Evolutionary conservation across 1,139 yeast genomes (phyloP).

Genomic region (Taphrina betulina): DNA sequence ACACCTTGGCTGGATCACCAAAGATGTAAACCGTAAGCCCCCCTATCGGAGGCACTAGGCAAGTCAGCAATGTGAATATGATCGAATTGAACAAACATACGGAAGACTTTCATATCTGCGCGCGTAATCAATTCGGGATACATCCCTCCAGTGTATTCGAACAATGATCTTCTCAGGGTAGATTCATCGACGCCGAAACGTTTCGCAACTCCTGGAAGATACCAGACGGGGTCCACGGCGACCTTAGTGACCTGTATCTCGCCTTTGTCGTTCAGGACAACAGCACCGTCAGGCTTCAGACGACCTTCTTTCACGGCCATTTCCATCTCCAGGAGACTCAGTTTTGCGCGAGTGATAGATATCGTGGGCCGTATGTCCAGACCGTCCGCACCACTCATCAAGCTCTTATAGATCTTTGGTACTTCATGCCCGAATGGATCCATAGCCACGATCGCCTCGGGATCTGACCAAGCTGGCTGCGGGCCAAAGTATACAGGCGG

Average conservation of each 20-base stretch:
- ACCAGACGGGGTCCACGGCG: conserved; percentile 68
- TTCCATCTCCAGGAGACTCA: conserved; percentile 57
- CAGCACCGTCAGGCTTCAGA: conserved; percentile 55
- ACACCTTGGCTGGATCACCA: conserved; percentile 56
- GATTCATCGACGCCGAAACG: conserved; percentile 57
- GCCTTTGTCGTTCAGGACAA: conserved; percentile 57
- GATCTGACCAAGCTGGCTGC: conserved; percentile 55
- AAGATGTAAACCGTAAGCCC: conserved; percentile 62
- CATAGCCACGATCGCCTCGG: conserved; percentile 58
- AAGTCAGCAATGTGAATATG: too few relatives aligned
- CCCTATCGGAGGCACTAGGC: conserved; percentile 56
- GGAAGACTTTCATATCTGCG: conserved; percentile 59
- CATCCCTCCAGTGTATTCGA: conserved; percentile 65
- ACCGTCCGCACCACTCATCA: conserved; percentile 46
- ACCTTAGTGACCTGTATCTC: conserved; percentile 60
- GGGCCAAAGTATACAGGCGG: conserved; percentile 59
- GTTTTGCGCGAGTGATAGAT: conserved; percentile 61
- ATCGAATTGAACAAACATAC: too few relatives aligned
- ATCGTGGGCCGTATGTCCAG: conserved; percentile 61
- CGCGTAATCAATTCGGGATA: conserved; percentile 64
- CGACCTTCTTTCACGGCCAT: conserved; percentile 56
- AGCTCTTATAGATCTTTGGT: conserved; percentile 55
- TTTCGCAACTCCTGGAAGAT: conserved; percentile 62
- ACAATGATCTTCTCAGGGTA: conserved; percentile 57
- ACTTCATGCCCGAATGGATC: conserved; percentile 64